Conservation (phyloP, 441 rosid species). For the Euphorbia corollata region DNA sequence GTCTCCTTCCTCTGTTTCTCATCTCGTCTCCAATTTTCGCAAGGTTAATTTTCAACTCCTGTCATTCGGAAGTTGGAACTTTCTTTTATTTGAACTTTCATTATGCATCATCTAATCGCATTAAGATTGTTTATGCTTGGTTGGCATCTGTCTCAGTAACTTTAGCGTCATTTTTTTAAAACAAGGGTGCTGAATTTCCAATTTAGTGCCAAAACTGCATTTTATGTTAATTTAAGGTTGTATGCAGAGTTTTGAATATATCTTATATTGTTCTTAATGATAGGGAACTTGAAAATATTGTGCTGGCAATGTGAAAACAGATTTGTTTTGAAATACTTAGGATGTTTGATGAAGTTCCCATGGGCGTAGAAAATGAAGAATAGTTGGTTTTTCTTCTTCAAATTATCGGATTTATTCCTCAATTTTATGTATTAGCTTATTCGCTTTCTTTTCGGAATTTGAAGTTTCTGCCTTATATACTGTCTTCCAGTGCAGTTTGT, state of each 20-base stretch:
- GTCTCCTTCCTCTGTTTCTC: constrained; percentile 85
- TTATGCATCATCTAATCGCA: neutral
- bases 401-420: neutral
- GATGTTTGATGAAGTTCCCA: neutral
- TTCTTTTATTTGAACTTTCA: neutral
- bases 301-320: neutral
- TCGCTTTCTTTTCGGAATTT: neutral
- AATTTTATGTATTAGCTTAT: neutral
- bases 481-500: neutral
- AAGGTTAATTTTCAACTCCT: constrained; percentile 38
- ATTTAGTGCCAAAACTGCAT: neutral
- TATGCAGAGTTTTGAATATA: neutral
- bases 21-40: constrained; percentile 78
- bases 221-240: neutral
- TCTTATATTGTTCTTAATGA: neutral
- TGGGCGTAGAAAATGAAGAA: too few relatives aligned
- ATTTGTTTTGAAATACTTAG: neutral
- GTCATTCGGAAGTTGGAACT: neutral
- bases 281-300: neutral
- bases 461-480: neutral
- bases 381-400: too few relatives aligned
- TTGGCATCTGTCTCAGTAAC: neutral
- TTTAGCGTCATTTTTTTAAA: neutral
- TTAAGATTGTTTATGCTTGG: neutral
- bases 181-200: neutral